These are phyloP conservation scores for Phytophthora niederhauseri DNA, from an alignment of 352 stramenopile species.

Conservation along the genomic window DNA sequence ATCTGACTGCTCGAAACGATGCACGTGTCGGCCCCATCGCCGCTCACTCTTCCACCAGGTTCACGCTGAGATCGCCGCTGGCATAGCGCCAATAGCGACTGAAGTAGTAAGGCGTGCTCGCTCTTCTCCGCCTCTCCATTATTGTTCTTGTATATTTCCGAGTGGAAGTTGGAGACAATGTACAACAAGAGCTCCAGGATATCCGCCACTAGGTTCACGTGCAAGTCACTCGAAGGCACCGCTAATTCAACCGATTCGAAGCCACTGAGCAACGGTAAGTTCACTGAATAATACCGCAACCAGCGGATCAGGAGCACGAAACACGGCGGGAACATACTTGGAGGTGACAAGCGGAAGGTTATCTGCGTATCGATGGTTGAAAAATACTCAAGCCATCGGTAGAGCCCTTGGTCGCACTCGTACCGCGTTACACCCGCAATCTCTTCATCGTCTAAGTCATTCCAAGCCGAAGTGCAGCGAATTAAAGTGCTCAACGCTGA, in stretches of 20 bases:
- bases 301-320: slow-evolving; percentile 36
- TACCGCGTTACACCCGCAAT: slow-evolving; percentile 6
- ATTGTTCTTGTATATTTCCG: slow-evolving; percentile 22
- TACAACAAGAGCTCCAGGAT: slow-evolving; percentile 27
- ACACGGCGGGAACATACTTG: slow-evolving; percentile 21
- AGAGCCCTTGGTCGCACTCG: slow-evolving; percentile 13
- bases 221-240: neutral
- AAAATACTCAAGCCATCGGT: slow-evolving; percentile 21
- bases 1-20: slow-evolving; percentile 26
- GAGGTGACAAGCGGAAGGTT: slow-evolving; percentile 6
- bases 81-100: slow-evolving; percentile 23
- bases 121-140: slow-evolving; percentile 16
- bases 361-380: slow-evolving; percentile 2
- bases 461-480: neutral
- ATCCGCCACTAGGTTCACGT: slow-evolving; percentile 2
- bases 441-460: neutral
- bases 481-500: slow-evolving; percentile 10
- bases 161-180: slow-evolving; percentile 21
- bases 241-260: slow-evolving; percentile 5
- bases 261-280: slow-evolving; percentile 22
- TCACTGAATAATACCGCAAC: slow-evolving; percentile 39
- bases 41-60: neutral
- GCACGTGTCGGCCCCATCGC: slow-evolving; percentile 1
- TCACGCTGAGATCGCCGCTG: slow-evolving; percentile 5
- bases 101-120: slow-evolving; percentile 17